These are phyloP conservation scores for Blastomyces parvus DNA, from an alignment of 2,329 filamentous ascomycete species.

Conservation along the genomic window DNA sequence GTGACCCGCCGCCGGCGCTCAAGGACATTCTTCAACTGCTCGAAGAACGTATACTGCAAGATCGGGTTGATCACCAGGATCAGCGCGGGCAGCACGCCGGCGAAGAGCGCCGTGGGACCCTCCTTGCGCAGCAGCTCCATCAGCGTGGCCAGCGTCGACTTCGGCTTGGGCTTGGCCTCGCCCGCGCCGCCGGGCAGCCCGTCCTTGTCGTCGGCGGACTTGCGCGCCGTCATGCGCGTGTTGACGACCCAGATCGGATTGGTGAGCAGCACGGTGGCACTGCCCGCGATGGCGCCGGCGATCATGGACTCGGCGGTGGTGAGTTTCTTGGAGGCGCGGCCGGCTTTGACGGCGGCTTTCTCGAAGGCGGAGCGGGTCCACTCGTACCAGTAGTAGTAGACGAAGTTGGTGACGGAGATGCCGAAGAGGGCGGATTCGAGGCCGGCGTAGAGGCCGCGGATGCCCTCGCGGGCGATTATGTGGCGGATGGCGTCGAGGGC, in stretches of 20 bases:
- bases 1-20: slow-evolving; percentile 71
- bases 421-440: slow-evolving; percentile 92
- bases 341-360: slow-evolving; percentile 60
- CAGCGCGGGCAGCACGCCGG: slow-evolving; percentile 83
- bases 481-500: slow-evolving; percentile 73
- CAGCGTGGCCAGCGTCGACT: slow-evolving; percentile 72
- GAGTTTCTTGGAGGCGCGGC: slow-evolving; percentile 68
- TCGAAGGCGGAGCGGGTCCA: slow-evolving; percentile 85
- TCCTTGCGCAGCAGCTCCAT: slow-evolving; percentile 72
- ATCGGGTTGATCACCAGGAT: slow-evolving; percentile 97
- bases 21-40: slow-evolving; percentile 88
- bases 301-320: slow-evolving; percentile 91
- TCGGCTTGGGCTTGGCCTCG: slow-evolving; percentile 41
- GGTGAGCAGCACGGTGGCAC: slow-evolving; percentile 86
- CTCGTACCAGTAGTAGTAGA: slow-evolving; percentile 99
- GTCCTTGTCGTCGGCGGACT: slow-evolving; percentile 45
- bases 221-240: slow-evolving; percentile 91
- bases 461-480: slow-evolving; percentile 85
- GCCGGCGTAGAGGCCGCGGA: slow-evolving; percentile 81
- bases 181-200: slow-evolving; percentile 29
- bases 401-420: slow-evolving; percentile 97
- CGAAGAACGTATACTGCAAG: slow-evolving; percentile 95
- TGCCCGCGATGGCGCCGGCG: slow-evolving; percentile 85
- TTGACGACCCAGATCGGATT: slow-evolving; percentile 99
- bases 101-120: slow-evolving; percentile 74